Base-by-base conservation (phyloP, 257 asterid species). In the Solanum corneliomulleri region DNA sequence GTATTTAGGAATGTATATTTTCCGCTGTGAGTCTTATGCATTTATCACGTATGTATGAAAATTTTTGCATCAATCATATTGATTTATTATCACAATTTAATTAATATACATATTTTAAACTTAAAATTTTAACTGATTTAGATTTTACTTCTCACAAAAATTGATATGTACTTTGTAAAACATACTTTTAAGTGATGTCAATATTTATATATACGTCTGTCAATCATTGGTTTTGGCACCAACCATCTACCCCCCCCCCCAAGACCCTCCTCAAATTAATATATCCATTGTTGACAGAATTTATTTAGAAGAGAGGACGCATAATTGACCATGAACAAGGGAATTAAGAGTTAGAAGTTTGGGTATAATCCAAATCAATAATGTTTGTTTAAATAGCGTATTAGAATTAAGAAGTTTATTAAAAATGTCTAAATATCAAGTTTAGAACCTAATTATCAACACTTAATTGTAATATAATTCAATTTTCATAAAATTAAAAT, bases 151-250 rank as follows among this genome's bases (percentile, higher is more conserved):
- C 21, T 41, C 15, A 2, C 3, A 21, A 21, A 37, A 75, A 3
- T 41, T 23, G 58, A 75, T 23, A 77, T 42, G 42, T 76, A 42
- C 14, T 76, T 37, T 18, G 6, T 1, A 11, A 23, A 23, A 39
- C 20, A 0, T 45, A 45, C 3, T 75, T 75, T 39, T 42, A 12
- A 75, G 20, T 74, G 4, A 70, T 11, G 44, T 33, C 25, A 8
- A 5, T 16, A 29, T 31, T 13, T 31, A 14, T 11, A 45, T 15
- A 6, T 69, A 5, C 25, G n/a, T 44, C 14, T 80, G 27, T 47
- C 85, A 80, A 47, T 80, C 85, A 80, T 80, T 80, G 27, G 42
- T 80, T 47, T 47, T 47, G 42, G n/a, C 11, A 80, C 44, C 44
- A 80, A 80, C 10, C 66, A 5, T 10, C 41, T 16, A 45, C 25